Evolutionary conservation across 2,329 filamentous ascomycete species (phyloP).

Genomic region (Scedosporium minutisporum): DNA sequence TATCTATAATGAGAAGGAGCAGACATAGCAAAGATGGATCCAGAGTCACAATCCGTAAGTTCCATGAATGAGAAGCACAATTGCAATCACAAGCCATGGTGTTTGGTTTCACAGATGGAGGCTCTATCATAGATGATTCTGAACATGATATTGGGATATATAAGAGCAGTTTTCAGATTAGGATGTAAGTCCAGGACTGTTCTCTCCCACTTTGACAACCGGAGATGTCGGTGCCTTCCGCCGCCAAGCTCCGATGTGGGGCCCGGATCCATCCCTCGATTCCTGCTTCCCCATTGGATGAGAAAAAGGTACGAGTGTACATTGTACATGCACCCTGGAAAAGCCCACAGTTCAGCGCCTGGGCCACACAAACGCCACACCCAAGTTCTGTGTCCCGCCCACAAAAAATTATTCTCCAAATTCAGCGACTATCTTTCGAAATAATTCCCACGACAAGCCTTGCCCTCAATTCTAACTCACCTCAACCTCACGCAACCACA

Average conservation of each 20-base stretch:
- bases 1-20: too few species aligned
- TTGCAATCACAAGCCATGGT: too few species aligned
- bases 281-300: background rate
- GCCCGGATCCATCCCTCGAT: background rate
- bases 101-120: too few species aligned
- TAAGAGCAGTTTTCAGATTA: too few species aligned
- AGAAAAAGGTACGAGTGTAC: background rate
- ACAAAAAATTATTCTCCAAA: slow-evolving; percentile 7
- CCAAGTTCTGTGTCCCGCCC: background rate
- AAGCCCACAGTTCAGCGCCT: background rate
- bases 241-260: background rate
- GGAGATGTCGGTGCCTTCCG: background rate
- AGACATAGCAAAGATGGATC: too few species aligned
- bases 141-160: too few species aligned
- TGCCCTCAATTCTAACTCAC: background rate
- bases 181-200: too few species aligned
- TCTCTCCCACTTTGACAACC: background rate
- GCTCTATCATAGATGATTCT: too few species aligned
- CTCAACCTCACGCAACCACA: slow-evolving; percentile 24
- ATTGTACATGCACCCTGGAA: background rate
- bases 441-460: background rate
- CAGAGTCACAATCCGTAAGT: too few species aligned
- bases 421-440: slow-evolving; percentile 4
- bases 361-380: background rate
- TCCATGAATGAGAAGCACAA: too few species aligned